A percentile compares a stretch with the other conserved stretches of the same genome.
phyloP scores from a whole-genome alignment of 352 stramenopile genomes.

The Phytopythium litorale region DNA sequence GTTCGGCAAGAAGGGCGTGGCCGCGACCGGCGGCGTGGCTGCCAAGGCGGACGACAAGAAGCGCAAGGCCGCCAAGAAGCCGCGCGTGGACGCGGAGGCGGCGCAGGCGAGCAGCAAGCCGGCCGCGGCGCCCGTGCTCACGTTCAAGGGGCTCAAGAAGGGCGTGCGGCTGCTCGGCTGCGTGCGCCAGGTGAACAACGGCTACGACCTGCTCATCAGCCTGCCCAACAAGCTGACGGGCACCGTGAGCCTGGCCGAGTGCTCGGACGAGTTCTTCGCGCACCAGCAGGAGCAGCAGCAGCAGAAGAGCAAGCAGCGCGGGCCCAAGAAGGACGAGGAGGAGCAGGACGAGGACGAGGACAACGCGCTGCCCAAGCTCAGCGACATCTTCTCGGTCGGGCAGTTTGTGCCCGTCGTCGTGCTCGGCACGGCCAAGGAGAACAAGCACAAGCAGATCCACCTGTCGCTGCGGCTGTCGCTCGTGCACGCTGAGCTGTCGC shows the following conservation, averaged over 20 bases:
- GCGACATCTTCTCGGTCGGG: slow-evolving; percentile 59
- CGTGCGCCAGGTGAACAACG: slow-evolving; percentile 87
- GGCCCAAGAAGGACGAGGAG: neutral
- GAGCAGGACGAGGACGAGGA: slow-evolving; percentile 16
- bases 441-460: slow-evolving; percentile 85
- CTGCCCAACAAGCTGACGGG: slow-evolving; percentile 94
- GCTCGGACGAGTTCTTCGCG: slow-evolving; percentile 76
- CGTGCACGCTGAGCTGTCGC: slow-evolving; percentile 78
- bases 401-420: slow-evolving; percentile 88
- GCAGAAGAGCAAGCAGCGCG: slow-evolving; percentile 14
- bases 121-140: slow-evolving; percentile 35
- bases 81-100: slow-evolving; percentile 9
- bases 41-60: slow-evolving; percentile 26
- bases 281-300: slow-evolving; percentile 33
- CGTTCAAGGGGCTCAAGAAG: slow-evolving; percentile 70
- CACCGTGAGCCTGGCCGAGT: slow-evolving; percentile 77
- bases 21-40: slow-evolving; percentile 15
- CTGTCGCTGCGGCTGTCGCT: slow-evolving; percentile 84
- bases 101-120: slow-evolving; percentile 11
- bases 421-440: slow-evolving; percentile 63
- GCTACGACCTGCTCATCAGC: slow-evolving; percentile 77
- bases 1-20: slow-evolving; percentile 76
- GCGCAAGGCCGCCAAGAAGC: slow-evolving; percentile 28
- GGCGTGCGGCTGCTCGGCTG: slow-evolving; percentile 80
- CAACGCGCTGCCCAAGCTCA: slow-evolving; percentile 41